Conservation (phyloP, 2,329 filamentous ascomycete genomes). For the Arthroderma uncinatum region DNA sequence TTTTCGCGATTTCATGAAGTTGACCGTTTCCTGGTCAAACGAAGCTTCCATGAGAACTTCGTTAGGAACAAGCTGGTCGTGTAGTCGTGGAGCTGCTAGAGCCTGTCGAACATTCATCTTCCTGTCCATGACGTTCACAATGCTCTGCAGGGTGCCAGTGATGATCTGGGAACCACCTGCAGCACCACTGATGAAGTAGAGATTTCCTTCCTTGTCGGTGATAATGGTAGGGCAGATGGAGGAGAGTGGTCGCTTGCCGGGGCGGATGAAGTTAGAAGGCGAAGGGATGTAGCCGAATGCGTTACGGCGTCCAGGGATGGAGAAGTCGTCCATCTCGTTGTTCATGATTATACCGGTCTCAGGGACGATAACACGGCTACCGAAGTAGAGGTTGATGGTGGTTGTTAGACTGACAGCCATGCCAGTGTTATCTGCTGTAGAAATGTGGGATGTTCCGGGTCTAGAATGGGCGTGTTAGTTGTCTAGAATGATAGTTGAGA, state of each 20-base stretch:
- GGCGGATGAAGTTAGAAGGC: conserved; percentile 67
- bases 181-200: conserved; percentile 61
- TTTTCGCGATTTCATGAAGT: conserved; percentile 51
- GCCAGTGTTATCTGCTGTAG: conserved; percentile 59
- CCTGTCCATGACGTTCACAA: conserved; percentile 62
- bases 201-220: conserved; percentile 51
- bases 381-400: conserved; percentile 80
- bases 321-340: conserved; percentile 64
- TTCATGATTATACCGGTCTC: conserved; percentile 72
- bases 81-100: conserved; percentile 56
- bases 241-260: conserved; percentile 70
- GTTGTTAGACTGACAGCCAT: conserved; percentile 73
- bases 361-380: conserved; percentile 65
- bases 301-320: conserved; percentile 64
- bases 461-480: conserved; percentile 18
- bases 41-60: conserved; percentile 54
- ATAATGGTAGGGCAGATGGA: conserved; percentile 72
- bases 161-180: conserved; percentile 78
- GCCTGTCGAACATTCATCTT: conserved; percentile 50
- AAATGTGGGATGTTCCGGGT: conserved; percentile 43
- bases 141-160: conserved; percentile 61
- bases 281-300: conserved; percentile 76
- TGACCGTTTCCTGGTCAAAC: conserved; percentile 55
- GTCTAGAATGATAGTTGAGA: neutral
- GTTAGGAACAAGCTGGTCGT: conserved; percentile 73